Evolutionary conservation across 176 grass and related monocot genomes (phyloP).

Genomic region (Carex scoparia): DNA sequence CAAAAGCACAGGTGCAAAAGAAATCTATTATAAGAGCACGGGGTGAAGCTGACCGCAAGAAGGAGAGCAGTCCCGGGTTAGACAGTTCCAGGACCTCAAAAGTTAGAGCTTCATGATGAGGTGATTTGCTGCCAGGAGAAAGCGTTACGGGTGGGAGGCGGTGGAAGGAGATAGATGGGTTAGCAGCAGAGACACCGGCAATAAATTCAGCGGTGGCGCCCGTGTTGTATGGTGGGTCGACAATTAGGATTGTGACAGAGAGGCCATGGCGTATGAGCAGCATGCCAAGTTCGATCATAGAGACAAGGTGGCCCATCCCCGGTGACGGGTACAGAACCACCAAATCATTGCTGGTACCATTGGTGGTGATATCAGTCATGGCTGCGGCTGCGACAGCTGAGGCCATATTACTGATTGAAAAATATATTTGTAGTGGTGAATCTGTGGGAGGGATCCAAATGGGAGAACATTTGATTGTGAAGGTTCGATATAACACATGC

Average conservation of each 20-base stretch:
- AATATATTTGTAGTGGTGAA: too few species aligned
- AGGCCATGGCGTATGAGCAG: slow-evolving; percentile 35
- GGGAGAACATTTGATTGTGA: too few species aligned
- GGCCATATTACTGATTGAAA: background rate
- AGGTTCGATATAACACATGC: too few species aligned
- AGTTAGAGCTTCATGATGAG: background rate
- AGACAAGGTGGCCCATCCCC: slow-evolving; percentile 34
- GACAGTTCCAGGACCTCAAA: slow-evolving; percentile 28
- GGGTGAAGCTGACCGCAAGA: slow-evolving; percentile 30
- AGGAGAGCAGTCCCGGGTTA: slow-evolving; percentile 11
- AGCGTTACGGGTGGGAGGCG: slow-evolving; percentile 15
- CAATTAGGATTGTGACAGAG: slow-evolving; percentile 29
- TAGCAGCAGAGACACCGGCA: slow-evolving; percentile 7
- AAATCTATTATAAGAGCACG: slow-evolving; percentile 38
- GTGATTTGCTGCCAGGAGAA: slow-evolving; percentile 10
- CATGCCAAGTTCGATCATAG: slow-evolving; percentile 37
- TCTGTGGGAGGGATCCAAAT: too few species aligned
- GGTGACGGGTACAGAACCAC: slow-evolving; percentile 44
- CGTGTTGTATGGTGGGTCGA: slow-evolving; percentile 25
- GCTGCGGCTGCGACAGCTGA: background rate
- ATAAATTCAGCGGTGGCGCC: slow-evolving; percentile 23
- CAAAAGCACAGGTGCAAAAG: slow-evolving; percentile 32
- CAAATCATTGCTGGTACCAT: slow-evolving; percentile 1
- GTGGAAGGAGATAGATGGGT: slow-evolving; percentile 35
- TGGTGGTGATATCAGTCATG: background rate